Conservation (phyloP, 2,329 filamentous ascomycete species). For the Phialophora chinensis region DNA sequence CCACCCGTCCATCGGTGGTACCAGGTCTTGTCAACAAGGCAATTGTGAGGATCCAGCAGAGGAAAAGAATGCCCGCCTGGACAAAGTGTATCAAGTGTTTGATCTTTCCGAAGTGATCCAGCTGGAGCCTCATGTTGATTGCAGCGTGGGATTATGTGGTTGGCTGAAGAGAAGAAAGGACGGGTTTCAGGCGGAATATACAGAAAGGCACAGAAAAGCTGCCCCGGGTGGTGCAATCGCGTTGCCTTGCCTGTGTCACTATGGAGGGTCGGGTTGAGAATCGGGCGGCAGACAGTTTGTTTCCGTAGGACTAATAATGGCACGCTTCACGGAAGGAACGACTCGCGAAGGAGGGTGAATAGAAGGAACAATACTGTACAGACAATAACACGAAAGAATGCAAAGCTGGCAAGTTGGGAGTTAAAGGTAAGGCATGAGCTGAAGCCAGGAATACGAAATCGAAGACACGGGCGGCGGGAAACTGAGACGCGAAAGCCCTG, state of each 20-base stretch:
- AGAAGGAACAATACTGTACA: constrained; percentile 7
- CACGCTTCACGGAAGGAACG: not conserved
- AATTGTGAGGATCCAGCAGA: constrained; percentile 63
- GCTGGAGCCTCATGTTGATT: constrained; percentile 35
- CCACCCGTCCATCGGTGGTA: constrained; percentile 59
- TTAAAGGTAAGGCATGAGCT: constrained; percentile 5
- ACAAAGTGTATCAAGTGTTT: constrained; percentile 62
- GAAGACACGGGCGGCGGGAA: constrained; percentile 8
- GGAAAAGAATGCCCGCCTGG: constrained; percentile 63
- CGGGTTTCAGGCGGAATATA: not conserved
- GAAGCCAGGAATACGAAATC: constrained; percentile 5
- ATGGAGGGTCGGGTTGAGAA: not conserved
- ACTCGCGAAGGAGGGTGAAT: not conserved
- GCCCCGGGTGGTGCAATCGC: not conserved
- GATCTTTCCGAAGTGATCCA: constrained; percentile 55
- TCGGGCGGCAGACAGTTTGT: constrained; percentile 5
- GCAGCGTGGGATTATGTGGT: not conserved
- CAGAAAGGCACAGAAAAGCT: not conserved
- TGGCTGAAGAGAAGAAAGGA: constrained; percentile 7
- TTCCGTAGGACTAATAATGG: constrained; percentile 8
- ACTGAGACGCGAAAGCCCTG: not conserved
- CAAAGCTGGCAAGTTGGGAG: not conserved
- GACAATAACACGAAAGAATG: not conserved
- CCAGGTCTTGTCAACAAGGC: constrained; percentile 63
- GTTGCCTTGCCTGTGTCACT: constrained; percentile 17